Evolutionary conservation across 2,329 filamentous ascomycete species (phyloP), one percentile per base, ranked within the genome.

Genomic region (Pseudogymnoascus sp.): DNA sequence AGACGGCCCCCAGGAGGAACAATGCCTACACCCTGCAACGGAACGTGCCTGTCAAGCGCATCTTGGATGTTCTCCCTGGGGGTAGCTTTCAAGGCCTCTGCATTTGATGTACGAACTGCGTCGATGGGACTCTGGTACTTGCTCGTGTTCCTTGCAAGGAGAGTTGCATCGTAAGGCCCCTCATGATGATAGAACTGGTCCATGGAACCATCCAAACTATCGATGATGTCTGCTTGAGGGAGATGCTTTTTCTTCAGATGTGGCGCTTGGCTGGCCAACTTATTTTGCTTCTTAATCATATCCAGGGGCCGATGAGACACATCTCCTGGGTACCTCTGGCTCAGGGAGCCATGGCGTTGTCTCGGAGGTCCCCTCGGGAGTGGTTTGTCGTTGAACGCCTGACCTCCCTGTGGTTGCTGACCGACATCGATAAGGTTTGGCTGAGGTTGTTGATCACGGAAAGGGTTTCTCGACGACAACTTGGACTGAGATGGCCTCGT

Each of bases 101-200:
- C 79, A 75, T 95, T 96, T 44, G 86, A 87, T 2, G 84, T 80
- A 63, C 80, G 79, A 4, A 96, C 83, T 1, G 93, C 93, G 29
- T 89, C 91, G 7, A 97, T 77, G 0, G 93, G 93, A 2, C 90
- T 87, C 64, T 79, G 79, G 67, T 75, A 75, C 69, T 78, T 80
- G 69, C 85, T 80, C 3, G 77, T 80, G 76, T 97, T 97, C 59
- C 90, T 83, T 11, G 89, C 84, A 1, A 88, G 79, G 61, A 91
- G 80, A 1, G 90, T 88, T 9, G 93, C 91, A 73, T 97, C 93
- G 69, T 90, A 97, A 0, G 93, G 93, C 0, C 93, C 93, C 67
- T 88, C 90, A 70, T 97, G 93, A 74, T 97, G 93, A 75, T 96
- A 96, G 2, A 82, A 77, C 17, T 81, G 82, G 60, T 83, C 83